Base-by-base conservation (phyloP, 2,329 filamentous ascomycete genomes). In the Fonsecaea erecta region DNA sequence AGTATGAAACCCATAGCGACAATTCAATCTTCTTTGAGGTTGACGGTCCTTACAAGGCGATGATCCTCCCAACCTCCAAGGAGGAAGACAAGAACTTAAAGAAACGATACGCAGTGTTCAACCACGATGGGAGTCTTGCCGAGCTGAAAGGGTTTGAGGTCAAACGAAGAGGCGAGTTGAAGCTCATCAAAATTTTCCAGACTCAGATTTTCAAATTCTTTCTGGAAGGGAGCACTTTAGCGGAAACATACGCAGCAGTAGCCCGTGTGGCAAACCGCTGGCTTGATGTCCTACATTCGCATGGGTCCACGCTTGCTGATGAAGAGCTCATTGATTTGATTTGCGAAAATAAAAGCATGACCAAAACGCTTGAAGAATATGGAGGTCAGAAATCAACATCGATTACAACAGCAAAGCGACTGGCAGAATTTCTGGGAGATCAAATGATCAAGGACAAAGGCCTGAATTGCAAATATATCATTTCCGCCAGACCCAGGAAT, bases 21-120 rank as follows among this genome's bases (percentile, higher is more conserved):
- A 99, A 99, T 78, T 95, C 93, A 35, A 99, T 99, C 77, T 99
- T 99, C 82, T 99, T 99, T 80, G 95, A 99, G 78, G 95, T 99
- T 55, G 95, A 99, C 73, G 95, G 95, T 3, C 95, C 95, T 0
- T 99, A 99, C 83, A 93, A 87, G 76, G 95, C 95, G 68, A 99
- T 99, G 95, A 89, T 99, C 66, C 78, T 99, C 68, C 95, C 95
- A 1, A 98, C 95, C 0, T 98, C 94, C 0, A 98, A 99, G 76
- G 95, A 99, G 76, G 95, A 98, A 77, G 94, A 98, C 81, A 99
- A 98, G 83, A 99, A 99, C 78, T 83, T 99, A 85, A 99, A 99
- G 82, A 99, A 99, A 80, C 88, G 95, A 74, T 99, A 99, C 76
- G 95, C 96, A 46, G 95, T 99, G 3, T 99, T 99, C 85, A 99